These are phyloP conservation scores for Lichtheimia ramosa DNA, from an alignment of 371 early-diverging fungal genomes.

Conservation along the genomic window DNA sequence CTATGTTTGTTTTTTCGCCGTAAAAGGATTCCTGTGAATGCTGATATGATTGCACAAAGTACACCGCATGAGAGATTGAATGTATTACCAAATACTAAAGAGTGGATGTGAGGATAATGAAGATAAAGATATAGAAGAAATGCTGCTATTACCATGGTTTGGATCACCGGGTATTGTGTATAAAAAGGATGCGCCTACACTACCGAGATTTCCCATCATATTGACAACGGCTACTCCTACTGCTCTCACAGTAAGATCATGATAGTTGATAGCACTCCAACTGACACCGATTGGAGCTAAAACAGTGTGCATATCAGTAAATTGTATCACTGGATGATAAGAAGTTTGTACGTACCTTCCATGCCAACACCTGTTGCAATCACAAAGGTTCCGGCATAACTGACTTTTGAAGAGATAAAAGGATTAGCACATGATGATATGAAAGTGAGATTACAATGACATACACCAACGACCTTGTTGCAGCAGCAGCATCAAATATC, in stretches of 20 bases:
- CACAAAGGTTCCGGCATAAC: slow-evolving; percentile 16
- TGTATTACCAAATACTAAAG: slow-evolving; percentile 19
- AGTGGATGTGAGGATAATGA: not conserved
- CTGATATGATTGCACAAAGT: slow-evolving; percentile 3
- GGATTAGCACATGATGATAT: not conserved
- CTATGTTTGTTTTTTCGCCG: slow-evolving; percentile 1
- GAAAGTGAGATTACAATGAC: not conserved
- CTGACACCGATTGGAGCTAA: slow-evolving; percentile 22
- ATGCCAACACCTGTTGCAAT: slow-evolving; percentile 16
- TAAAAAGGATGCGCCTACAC: slow-evolving; percentile 33
- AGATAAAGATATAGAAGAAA: not conserved
- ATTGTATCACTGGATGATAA: too few species aligned
- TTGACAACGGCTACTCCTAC: slow-evolving; percentile 36
- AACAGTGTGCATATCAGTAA: too few species aligned
- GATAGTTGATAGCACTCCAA: slow-evolving; percentile 36
- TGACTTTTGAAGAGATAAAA: not conserved
- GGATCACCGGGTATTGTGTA: slow-evolving; percentile 27
- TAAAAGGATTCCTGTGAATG: not conserved
- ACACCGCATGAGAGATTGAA: slow-evolving; percentile 12
- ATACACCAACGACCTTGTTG: slow-evolving; percentile 9
- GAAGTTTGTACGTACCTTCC: slow-evolving; percentile 5
- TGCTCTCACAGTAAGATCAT: slow-evolving; percentile 27
- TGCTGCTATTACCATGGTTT: slow-evolving; percentile 11
- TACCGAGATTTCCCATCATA: slow-evolving; percentile 38
- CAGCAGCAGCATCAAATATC: slow-evolving; percentile 9